These are phyloP conservation scores for Megacollybia platyphylla DNA, from an alignment of 1,284 basidiomycete genomes.

Conservation along the genomic window DNA sequence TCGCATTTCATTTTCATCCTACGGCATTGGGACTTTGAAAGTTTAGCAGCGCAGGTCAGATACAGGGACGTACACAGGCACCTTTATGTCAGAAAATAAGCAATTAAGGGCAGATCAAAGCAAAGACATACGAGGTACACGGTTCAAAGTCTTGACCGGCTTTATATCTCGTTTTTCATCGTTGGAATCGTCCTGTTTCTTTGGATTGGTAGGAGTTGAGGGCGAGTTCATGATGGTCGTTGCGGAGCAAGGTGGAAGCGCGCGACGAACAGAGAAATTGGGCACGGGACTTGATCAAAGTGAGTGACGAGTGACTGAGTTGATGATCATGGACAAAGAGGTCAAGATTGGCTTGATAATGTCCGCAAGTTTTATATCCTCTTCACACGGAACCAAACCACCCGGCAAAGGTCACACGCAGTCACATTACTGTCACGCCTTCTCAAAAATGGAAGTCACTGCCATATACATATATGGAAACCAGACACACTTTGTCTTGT, in stretches of 20 bases:
- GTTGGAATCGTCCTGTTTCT: slow-evolving; percentile 23
- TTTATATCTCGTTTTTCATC: slow-evolving; percentile 49
- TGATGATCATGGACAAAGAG: too few relatives aligned
- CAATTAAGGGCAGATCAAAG: slow-evolving; percentile 9
- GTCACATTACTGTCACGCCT: too few relatives aligned
- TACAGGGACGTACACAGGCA: slow-evolving; percentile 50
- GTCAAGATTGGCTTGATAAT: too few relatives aligned
- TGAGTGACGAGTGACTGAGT: too few relatives aligned
- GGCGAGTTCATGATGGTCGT: slow-evolving; percentile 4
- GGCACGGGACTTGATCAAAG: background rate
- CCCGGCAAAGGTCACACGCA: too few relatives aligned
- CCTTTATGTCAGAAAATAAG: slow-evolving; percentile 26
- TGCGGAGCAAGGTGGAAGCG: slow-evolving; percentile 1
- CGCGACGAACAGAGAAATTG: background rate
- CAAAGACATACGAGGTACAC: slow-evolving; percentile 61
- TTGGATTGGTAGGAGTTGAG: slow-evolving; percentile 7
- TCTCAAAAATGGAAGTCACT: too few relatives aligned
- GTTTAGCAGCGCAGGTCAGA: slow-evolving; percentile 8
- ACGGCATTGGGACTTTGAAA: slow-evolving; percentile 61
- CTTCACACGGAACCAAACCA: too few relatives aligned
- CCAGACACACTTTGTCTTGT: too few relatives aligned
- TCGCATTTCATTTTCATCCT: slow-evolving; percentile 86
- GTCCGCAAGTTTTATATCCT: too few relatives aligned
- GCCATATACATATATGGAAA: too few relatives aligned
- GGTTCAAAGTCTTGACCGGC: slow-evolving; percentile 65